Evolutionary conservation across 2,329 filamentous ascomycete species (phyloP).

Genomic region (Xylaria sp.): DNA sequence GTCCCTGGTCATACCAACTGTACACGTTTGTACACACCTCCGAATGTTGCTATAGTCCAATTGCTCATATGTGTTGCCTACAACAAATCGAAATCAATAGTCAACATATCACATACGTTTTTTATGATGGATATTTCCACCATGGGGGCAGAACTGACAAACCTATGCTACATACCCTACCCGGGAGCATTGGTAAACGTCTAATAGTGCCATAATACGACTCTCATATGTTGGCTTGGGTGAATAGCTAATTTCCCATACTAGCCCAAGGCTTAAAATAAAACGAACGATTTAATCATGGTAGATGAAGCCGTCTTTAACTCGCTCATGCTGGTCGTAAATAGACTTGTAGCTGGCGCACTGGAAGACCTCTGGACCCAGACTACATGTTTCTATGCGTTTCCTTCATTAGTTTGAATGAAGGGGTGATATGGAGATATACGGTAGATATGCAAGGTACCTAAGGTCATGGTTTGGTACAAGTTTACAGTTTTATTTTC

Average conservation of each 20-base stretch:
- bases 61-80: too few relatives aligned
- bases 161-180: not conserved
- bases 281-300: not conserved
- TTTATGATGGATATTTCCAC: not conserved
- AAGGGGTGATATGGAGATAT: not conserved
- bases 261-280: not conserved
- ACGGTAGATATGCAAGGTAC: not conserved
- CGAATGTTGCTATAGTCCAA: too few relatives aligned
- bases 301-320: not conserved
- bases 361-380: not conserved
- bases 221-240: too few relatives aligned
- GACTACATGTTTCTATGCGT: not conserved
- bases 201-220: not conserved
- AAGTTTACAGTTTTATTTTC: slow-evolving; percentile 29
- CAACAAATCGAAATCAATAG: not conserved
- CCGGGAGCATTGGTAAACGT: not conserved
- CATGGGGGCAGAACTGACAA: not conserved
- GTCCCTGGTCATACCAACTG: too few relatives aligned
- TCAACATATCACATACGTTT: not conserved
- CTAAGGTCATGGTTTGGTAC: slow-evolving; percentile 27
- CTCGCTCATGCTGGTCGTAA: not conserved
- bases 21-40: too few relatives aligned
- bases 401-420: not conserved
- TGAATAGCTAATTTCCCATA: not conserved
- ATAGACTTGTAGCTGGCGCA: not conserved